Percentiles rank a stretch among this genome's conserved stretches.
These are phyloP conservation scores for Cladophialophora chaetospira DNA, from an alignment of 2,329 filamentous ascomycete species.

Conservation along the genomic window DNA sequence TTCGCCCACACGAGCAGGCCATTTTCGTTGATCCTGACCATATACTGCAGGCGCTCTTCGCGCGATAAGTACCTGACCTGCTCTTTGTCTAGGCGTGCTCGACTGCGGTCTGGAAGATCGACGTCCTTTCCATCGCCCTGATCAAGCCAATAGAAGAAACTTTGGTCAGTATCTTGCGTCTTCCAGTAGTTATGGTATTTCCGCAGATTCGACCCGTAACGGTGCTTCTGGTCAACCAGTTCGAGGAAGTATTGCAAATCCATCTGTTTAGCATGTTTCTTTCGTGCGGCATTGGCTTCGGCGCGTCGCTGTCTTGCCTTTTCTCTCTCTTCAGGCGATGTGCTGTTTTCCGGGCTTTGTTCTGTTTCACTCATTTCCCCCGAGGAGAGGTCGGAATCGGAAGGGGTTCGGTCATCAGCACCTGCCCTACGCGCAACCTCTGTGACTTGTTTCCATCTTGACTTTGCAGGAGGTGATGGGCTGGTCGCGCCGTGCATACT, in stretches of 20 bases:
- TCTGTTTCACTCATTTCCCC: constrained; percentile 46
- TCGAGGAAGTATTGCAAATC: constrained; percentile 82
- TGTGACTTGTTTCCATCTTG: constrained; percentile 75
- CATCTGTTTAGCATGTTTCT: constrained; percentile 74
- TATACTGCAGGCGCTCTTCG: constrained; percentile 78
- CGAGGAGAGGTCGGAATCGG: constrained; percentile 33
- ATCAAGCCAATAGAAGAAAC: constrained; percentile 95
- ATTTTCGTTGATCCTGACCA: constrained; percentile 72
- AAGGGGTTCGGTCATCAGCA: constrained; percentile 58
- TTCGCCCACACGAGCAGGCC: constrained; percentile 86
- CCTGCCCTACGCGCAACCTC: constrained; percentile 72
- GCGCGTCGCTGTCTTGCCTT: constrained; percentile 43
- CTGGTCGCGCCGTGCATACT: background rate
- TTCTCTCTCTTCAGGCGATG: constrained; percentile 35
- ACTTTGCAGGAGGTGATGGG: constrained; percentile 53
- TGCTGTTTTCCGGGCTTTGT: constrained; percentile 35
- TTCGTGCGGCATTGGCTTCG: constrained; percentile 59
- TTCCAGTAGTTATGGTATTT: constrained; percentile 87
- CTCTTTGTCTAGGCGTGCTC: constrained; percentile 74
- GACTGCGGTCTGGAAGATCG: constrained; percentile 70
- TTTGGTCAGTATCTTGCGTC: constrained; percentile 72
- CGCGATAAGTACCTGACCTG: constrained; percentile 80
- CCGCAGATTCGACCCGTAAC: constrained; percentile 80
- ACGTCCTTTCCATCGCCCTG: constrained; percentile 72
- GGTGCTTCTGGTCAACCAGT: constrained; percentile 84